Evolutionary conservation across 2,329 filamentous ascomycete genomes (phyloP).

Genomic region (Colletotrichum magnum): DNA sequence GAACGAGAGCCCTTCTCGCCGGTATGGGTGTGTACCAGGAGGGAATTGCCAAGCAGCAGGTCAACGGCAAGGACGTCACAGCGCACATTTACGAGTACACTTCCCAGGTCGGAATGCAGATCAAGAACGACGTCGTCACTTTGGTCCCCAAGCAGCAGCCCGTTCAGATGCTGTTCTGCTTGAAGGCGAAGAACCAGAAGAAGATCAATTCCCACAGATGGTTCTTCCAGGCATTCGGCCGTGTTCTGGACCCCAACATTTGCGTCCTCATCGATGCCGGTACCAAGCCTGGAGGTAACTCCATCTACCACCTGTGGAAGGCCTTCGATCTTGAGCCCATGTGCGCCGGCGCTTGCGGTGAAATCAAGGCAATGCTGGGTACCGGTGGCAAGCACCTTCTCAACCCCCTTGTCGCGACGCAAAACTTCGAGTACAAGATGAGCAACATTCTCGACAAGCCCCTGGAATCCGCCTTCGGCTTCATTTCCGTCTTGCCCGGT

Average conservation of each 20-base stretch:
- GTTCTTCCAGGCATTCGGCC: constrained; percentile 98
- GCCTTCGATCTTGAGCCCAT: constrained; percentile 98
- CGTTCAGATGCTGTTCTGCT: constrained; percentile 96
- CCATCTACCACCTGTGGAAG: constrained; percentile 98
- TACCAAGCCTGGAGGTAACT: constrained; percentile 93
- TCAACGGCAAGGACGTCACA: constrained; percentile 96
- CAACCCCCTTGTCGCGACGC: constrained; percentile 94
- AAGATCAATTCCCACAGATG: constrained; percentile 99
- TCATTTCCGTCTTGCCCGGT: constrained; percentile 96
- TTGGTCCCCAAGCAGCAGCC: constrained; percentile 89
- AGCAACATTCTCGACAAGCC: constrained; percentile 99
- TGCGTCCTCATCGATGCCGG: constrained; percentile 97
- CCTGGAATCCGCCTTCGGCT: constrained; percentile 95
- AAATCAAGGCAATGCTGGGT: constrained; percentile 98
- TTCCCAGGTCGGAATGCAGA: constrained; percentile 85
- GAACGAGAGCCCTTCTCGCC: constrained; percentile 90
- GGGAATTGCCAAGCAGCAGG: constrained; percentile 97
- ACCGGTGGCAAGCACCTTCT: constrained; percentile 87
- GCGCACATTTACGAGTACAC: constrained; percentile 98
- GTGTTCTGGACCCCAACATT: constrained; percentile 93
- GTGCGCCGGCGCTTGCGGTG: constrained; percentile 96
- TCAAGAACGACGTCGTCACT: constrained; percentile 91
- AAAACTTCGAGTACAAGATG: constrained; percentile 99
- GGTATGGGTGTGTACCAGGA: constrained; percentile 98
- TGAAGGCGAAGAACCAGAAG: constrained; percentile 99